A percentile compares a stretch with the other conserved stretches of the same genome.
Conservation (phyloP, 1,284 basidiomycete genomes). For the Prillingera fragicola region DNA sequence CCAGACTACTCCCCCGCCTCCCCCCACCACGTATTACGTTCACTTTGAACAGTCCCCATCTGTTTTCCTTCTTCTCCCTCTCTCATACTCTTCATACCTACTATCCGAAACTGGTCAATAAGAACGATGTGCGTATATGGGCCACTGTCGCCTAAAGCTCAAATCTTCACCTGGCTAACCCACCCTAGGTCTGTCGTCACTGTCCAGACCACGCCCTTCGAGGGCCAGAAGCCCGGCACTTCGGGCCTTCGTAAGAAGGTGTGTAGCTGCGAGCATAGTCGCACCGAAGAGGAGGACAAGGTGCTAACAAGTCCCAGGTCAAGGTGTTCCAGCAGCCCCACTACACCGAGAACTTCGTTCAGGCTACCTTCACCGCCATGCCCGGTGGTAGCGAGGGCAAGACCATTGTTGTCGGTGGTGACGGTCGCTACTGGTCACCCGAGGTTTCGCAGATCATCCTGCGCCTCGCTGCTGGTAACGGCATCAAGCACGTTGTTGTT, state of each 20-base stretch:
- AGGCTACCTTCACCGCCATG: conserved; percentile 89
- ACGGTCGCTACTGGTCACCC: conserved; percentile 85
- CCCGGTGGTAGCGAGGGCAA: conserved; percentile 61
- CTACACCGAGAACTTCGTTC: conserved; percentile 99
- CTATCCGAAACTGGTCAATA: background rate
- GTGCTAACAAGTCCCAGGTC: conserved; percentile 10
- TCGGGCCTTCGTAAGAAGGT: conserved; percentile 93
- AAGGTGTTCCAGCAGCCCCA: conserved; percentile 55
- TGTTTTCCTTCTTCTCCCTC: background rate
- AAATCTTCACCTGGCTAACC: conserved; percentile 1
- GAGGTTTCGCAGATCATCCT: conserved; percentile 88
- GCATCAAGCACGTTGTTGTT: conserved; percentile 80
- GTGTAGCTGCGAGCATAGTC: too few species aligned
- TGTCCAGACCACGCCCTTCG: conserved; percentile 39
- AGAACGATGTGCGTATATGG: conserved; percentile 1
- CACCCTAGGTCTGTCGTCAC: conserved; percentile 30
- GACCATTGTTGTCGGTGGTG: conserved; percentile 93
- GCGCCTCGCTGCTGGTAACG: conserved; percentile 84
- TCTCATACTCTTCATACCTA: background rate
- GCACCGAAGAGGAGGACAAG: conserved; percentile 64
- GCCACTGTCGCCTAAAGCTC: background rate
- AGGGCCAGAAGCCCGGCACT: conserved; percentile 84
- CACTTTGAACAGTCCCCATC: background rate
- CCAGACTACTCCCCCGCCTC: background rate
- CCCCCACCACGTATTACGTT: background rate